These are phyloP conservation scores for Sphagnum contortum DNA, from an alignment of 225 moss, liverwort and hornwort species.

Conservation along the genomic window DNA sequence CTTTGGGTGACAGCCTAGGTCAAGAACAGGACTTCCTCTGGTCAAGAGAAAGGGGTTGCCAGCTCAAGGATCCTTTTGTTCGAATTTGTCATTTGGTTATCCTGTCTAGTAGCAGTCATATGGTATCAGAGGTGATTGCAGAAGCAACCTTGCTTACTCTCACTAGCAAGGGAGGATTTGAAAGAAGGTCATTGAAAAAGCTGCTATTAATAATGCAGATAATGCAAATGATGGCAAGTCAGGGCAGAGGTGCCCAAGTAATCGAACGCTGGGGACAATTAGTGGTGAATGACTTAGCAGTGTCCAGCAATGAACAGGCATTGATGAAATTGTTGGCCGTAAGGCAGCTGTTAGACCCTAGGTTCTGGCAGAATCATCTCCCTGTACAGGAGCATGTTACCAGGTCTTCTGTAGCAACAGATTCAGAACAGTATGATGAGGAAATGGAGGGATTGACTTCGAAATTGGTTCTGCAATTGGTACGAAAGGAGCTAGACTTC, in stretches of 20 bases:
- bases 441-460: slow-evolving; percentile 40
- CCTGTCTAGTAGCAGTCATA: slow-evolving; percentile 37
- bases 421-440: slow-evolving; percentile 15
- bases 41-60: slow-evolving; percentile 14
- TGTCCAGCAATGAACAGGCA: slow-evolving; percentile 65
- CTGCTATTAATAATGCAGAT: slow-evolving; percentile 61
- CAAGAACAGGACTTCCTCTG: not conserved
- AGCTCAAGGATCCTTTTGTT: slow-evolving; percentile 27
- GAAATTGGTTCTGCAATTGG: slow-evolving; percentile 63
- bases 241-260: slow-evolving; percentile 61
- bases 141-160: slow-evolving; percentile 39
- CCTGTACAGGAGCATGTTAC: slow-evolving; percentile 13
- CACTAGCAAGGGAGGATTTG: slow-evolving; percentile 22
- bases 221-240: slow-evolving; percentile 69
- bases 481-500: slow-evolving; percentile 56
- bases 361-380: slow-evolving; percentile 64
- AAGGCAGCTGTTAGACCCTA: slow-evolving; percentile 64
- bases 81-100: slow-evolving; percentile 38
- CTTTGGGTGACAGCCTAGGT: too few species aligned
- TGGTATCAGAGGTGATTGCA: slow-evolving; percentile 70
- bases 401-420: slow-evolving; percentile 9
- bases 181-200: slow-evolving; percentile 39
- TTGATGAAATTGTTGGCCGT: slow-evolving; percentile 55
- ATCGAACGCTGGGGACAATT: slow-evolving; percentile 77
- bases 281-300: slow-evolving; percentile 32